Evolutionary conservation across 768 basidiomycete genomes (phyloP), one percentile per base, ranked within the genome.

Genomic region (Leccinum pellstonianum): DNA sequence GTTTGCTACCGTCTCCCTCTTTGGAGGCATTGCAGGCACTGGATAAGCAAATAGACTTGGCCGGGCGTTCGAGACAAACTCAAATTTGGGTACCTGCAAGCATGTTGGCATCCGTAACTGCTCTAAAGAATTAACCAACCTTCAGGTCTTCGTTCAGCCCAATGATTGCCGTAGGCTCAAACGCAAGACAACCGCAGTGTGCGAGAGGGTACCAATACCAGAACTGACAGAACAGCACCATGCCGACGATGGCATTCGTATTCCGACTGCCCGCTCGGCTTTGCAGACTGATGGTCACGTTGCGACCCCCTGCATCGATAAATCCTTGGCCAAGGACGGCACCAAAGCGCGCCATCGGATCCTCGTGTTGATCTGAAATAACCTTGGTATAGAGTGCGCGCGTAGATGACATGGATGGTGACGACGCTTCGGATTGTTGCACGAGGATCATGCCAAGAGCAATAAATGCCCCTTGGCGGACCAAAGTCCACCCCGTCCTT

Each of bases 201-300:
- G 95, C 94, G 27, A 98, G 79, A 35, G 97, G 97, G 76, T 95
- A 99, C 97, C 97, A 99, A 73, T 98, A 98, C 97, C 97, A 99
- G 77, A 99, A 98, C 74, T 99, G 97, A 68, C 91, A 92, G 79
- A 99, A 99, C 71, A 99, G 76, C 17, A 91, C 87, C 90, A 98
- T 95, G n/a, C 97, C 97, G 35, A 98, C 93, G 63, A 98, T 92
- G 3, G 96, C 94, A 51, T 83, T 91, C 65, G 95, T 95, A 72
- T 98, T 96, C 64, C 85, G 84, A 64, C 90, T 95, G 9, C 97
- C 97, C 2, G 93, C 93, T 60, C 92, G 86, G 71, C 93, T 97
- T 72, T 95, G 91, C 57, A 98, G 77, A 68, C 86, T 93, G 70
- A 99, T 94, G 11, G 95, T 97, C 55, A 91, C 93, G 69, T 99